Conservation (phyloP, 2,329 filamentous ascomycete species). For the Aspergillus flavus region DNA sequence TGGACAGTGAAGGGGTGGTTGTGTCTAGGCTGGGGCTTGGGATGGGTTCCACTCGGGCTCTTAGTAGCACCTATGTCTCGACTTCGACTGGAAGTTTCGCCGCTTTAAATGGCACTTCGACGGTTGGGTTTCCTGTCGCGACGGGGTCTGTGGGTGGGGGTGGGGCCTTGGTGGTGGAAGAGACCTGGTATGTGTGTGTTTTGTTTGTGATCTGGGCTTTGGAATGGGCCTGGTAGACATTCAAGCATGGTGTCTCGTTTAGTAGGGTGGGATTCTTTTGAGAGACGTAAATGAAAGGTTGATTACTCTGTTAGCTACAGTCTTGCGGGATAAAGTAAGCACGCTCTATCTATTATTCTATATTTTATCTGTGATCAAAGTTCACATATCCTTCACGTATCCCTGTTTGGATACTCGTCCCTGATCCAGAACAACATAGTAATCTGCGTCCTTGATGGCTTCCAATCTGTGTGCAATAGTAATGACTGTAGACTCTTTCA, state of each 20-base stretch:
- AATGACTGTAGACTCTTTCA: conserved; percentile 57
- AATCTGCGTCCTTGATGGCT: conserved; percentile 62
- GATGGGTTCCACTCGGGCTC: not conserved
- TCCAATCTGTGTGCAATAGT: conserved; percentile 67
- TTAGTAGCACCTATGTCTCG: not conserved
- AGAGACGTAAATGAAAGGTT: not conserved
- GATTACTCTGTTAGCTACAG: not conserved
- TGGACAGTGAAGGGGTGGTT: not conserved
- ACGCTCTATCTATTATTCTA: not conserved
- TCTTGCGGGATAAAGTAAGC: not conserved
- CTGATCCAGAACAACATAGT: conserved; percentile 56
- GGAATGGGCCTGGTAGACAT: not conserved
- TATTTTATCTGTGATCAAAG: not conserved
- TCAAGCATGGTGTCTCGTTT: not conserved
- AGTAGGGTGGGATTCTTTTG: not conserved
- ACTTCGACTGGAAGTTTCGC: not conserved
- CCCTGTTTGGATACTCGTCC: conserved; percentile 46
- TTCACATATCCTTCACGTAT: conserved; percentile 28
- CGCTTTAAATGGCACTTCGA: not conserved
- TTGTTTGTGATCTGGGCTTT: not conserved
- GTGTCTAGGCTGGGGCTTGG: not conserved
- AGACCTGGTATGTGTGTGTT: not conserved
- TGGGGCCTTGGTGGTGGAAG: not conserved
- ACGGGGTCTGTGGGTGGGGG: not conserved
- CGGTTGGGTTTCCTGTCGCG: not conserved